Evolutionary conservation across 2,329 filamentous ascomycete genomes (phyloP), one percentile per base, ranked within the genome.

Genomic region (Colletotrichum orbiculare): DNA sequence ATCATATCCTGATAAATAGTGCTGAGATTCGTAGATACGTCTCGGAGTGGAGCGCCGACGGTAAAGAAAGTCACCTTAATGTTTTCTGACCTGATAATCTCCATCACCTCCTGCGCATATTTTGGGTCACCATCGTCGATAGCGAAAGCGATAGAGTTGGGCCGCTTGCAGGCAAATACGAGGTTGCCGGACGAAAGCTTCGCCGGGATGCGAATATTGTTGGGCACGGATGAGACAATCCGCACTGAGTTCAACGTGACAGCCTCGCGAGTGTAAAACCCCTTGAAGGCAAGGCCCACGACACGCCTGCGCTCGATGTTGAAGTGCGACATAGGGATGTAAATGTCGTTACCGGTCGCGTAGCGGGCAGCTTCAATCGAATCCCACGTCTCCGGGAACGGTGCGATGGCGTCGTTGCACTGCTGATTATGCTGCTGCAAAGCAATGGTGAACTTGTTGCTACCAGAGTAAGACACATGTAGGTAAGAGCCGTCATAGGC

Each of bases 41-140:
- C 87, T 12, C 86, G 77, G 0, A 92, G 79, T 0, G 88, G 87
- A 2, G 84, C 82, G 6, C 89, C 89, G 45, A 91, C 88, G 45
- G 88, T 90, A 78, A 92, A 92, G 77, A 92, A 92, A 3, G 89
- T 92, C 5, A 90, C 89, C 68, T 87, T 83, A 71, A 91, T 88
- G 61, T 80, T 75, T 59, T 88, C 89, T 12, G 85, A 83, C 25
- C 85, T 82, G 70, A 92, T 80, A 54, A 89, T 86, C 74, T 87
- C 83, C 4, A 88, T 87, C 60, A 85, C 82, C 42, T 68, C 57
- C 17, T 65, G 68, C 6, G 70, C 70, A 47, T 67, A 71, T 50
- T 78, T 71, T 54, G 89, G 89, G 59, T 85, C 80, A 34, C 89
- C 89, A 73, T 92, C 89, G 71, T 91, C 89, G 67, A 92, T 91